phyloP scores from a whole-genome alignment of 352 stramenopile genomes.

The Globisporangium polare region DNA sequence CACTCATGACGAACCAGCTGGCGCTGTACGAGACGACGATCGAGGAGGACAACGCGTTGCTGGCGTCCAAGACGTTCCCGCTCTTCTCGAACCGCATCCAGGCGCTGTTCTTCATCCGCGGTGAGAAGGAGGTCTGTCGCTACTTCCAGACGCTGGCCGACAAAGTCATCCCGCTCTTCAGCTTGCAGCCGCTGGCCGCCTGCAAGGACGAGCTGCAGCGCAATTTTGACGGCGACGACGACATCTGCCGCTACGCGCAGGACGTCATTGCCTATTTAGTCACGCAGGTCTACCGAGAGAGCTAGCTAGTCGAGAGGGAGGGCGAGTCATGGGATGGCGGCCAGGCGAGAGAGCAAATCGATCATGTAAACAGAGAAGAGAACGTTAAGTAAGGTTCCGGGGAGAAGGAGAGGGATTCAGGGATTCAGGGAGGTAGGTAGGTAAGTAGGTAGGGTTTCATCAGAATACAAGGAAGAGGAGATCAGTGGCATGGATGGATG shows the following conservation, averaged over 20 bases:
- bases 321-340: too few species aligned
- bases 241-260: slow-evolving; percentile 82
- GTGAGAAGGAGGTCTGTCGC: slow-evolving; percentile 85
- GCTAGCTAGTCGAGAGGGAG: slow-evolving; percentile 35
- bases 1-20: slow-evolving; percentile 80
- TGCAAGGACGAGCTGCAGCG: slow-evolving; percentile 71
- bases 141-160: slow-evolving; percentile 82
- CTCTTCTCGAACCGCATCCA: slow-evolving; percentile 88
- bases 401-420: neutral
- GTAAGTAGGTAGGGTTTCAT: neutral
- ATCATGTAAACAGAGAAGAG: neutral
- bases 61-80: slow-evolving; percentile 74
- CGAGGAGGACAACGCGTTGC: slow-evolving; percentile 80
- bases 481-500: neutral
- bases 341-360: neutral
- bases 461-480: neutral
- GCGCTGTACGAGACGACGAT: slow-evolving; percentile 82
- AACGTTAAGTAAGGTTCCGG: neutral
- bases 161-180: slow-evolving; percentile 82
- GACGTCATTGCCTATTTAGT: slow-evolving; percentile 89
- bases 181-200: slow-evolving; percentile 44
- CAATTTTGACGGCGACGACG: slow-evolving; percentile 75
- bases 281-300: slow-evolving; percentile 78
- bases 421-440: too few species aligned
- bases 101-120: slow-evolving; percentile 85